Conservation (phyloP, 2,329 filamentous ascomycete genomes). For the Botryotinia convoluta region DNA sequence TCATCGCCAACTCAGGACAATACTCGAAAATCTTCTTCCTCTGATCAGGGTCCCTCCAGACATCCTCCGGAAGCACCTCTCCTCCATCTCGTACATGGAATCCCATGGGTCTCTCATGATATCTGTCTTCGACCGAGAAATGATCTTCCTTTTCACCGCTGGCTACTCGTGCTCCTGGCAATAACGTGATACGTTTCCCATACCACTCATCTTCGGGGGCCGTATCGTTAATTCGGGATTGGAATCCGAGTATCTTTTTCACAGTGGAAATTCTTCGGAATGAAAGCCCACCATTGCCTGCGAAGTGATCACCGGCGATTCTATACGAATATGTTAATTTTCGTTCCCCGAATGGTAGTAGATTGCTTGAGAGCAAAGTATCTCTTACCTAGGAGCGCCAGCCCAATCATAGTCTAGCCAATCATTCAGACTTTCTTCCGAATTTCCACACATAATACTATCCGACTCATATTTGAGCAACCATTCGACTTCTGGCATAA, state of each 20-base stretch:
- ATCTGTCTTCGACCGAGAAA: conserved; percentile 51
- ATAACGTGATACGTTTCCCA: conserved; percentile 46
- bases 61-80: conserved; percentile 41
- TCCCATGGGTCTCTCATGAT: conserved; percentile 52
- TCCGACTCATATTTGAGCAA: conserved; percentile 57
- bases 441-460: conserved; percentile 55
- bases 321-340: not conserved
- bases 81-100: conserved; percentile 52
- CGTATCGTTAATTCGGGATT: conserved; percentile 50
- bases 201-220: conserved; percentile 58
- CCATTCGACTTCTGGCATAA: conserved; percentile 52
- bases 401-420: conserved; percentile 41
- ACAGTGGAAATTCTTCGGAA: conserved; percentile 52
- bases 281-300: conserved; percentile 54
- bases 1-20: conserved; percentile 55
- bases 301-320: conserved; percentile 37
- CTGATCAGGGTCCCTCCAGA: conserved; percentile 47
- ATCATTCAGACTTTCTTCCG: conserved; percentile 42
- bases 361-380: conserved; percentile 21
- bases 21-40: conserved; percentile 52
- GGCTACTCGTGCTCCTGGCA: conserved; percentile 51
- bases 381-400: conserved; percentile 42
- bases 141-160: conserved; percentile 41
- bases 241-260: conserved; percentile 47
- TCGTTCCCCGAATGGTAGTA: not conserved